A percentile compares a stretch with the other conserved stretches of the same genome.
These are phyloP conservation scores for Spongiforma sp. DNA, from an alignment of 1,284 basidiomycete species.

Conservation along the genomic window DNA sequence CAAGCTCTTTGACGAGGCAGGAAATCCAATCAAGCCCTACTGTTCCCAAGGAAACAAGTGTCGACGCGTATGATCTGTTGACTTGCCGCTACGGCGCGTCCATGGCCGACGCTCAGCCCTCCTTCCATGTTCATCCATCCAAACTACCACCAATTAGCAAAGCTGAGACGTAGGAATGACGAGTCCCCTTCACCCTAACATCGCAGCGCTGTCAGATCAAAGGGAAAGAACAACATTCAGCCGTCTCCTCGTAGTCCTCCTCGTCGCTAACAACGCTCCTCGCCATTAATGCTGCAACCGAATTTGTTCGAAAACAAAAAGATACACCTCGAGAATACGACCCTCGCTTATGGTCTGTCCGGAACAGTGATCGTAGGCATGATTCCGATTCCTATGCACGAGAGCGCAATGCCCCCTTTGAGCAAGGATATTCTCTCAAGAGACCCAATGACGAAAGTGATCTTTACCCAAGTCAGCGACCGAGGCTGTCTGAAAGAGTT, in stretches of 20 bases:
- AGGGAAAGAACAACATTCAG: slow-evolving; percentile 28
- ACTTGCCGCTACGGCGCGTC: slow-evolving; percentile 10
- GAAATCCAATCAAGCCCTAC: slow-evolving; percentile 44
- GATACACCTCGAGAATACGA: slow-evolving; percentile 31
- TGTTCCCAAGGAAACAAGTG: slow-evolving; percentile 54
- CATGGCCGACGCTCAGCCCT: slow-evolving; percentile 10
- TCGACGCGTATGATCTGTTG: slow-evolving; percentile 44
- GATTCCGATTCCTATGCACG: slow-evolving; percentile 33
- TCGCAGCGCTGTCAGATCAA: slow-evolving; percentile 25
- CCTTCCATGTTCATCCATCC: slow-evolving; percentile 58
- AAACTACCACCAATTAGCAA: slow-evolving; percentile 49
- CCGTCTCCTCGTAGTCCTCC: slow-evolving; percentile 26
- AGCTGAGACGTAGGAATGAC: slow-evolving; percentile 28
- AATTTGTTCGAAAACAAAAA: slow-evolving; percentile 37
- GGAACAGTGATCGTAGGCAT: slow-evolving; percentile 30
- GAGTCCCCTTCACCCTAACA: slow-evolving; percentile 20
- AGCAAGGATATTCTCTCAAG: slow-evolving; percentile 30
- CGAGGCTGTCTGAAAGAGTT: slow-evolving; percentile 33
- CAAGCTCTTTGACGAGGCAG: slow-evolving; percentile 52
- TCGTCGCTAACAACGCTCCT: slow-evolving; percentile 32
- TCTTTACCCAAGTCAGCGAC: slow-evolving; percentile 36
- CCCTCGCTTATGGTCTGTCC: slow-evolving; percentile 20
- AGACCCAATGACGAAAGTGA: slow-evolving; percentile 33
- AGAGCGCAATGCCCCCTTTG: slow-evolving; percentile 24
- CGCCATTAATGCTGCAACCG: slow-evolving; percentile 36